phyloP scores from a whole-genome alignment of 1,284 basidiomycete species.

The Polyporus tsugae region DNA sequence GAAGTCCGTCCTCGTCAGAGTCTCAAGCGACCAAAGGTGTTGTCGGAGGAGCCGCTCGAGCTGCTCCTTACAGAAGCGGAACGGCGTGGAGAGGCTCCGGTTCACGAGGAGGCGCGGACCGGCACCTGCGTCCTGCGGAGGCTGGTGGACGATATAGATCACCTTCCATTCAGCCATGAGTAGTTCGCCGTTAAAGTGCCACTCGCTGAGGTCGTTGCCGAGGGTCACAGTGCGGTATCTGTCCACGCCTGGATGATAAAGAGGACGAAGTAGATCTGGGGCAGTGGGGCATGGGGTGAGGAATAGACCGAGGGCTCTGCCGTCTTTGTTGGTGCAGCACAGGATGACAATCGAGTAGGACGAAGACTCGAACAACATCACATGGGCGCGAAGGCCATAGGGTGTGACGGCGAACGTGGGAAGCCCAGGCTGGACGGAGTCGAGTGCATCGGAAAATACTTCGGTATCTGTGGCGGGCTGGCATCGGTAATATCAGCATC shows the following conservation, averaged over 20 bases:
- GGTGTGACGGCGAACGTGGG: conserved; percentile 1
- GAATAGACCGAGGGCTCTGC: background rate
- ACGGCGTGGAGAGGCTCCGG: conserved; percentile 5
- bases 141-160: conserved; percentile 1
- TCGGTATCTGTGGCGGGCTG: background rate
- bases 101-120: conserved; percentile 2
- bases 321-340: conserved; percentile 3
- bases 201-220: background rate
- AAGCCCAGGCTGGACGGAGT: background rate
- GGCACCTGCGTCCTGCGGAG: conserved; percentile 1
- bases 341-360: conserved; percentile 2
- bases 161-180: conserved; percentile 5
- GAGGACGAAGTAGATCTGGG: conserved; percentile 1
- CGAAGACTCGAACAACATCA: background rate
- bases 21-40: conserved; percentile 8
- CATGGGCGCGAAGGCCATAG: conserved; percentile 6
- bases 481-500: background rate
- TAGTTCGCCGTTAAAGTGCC: background rate
- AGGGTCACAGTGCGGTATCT: conserved; percentile 2
- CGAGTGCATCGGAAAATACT: conserved; percentile 6
- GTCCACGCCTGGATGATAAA: conserved; percentile 7
- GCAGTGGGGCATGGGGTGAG: background rate
- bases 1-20: background rate
- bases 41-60: conserved; percentile 4
- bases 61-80: conserved; percentile 8